phyloP scores from a whole-genome alignment of 208 protist species.

The Leishmania amazonensis region DNA sequence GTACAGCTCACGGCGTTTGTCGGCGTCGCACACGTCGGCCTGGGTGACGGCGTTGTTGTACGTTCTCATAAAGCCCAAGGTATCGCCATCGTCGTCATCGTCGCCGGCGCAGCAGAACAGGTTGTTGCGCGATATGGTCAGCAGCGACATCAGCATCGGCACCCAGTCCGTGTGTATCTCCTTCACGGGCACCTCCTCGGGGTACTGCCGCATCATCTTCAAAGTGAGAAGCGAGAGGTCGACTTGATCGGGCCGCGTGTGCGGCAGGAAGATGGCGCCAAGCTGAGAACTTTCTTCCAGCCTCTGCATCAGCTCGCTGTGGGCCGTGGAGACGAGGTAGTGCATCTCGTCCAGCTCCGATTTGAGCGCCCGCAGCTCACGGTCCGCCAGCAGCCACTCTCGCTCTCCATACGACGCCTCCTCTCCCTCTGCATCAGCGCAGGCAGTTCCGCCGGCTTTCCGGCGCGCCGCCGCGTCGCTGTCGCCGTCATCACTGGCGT shows the following conservation, averaged over 20 bases:
- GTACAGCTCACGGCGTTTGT: conserved; percentile 29
- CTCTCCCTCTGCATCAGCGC: background rate
- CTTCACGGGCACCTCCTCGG: conserved; percentile 65
- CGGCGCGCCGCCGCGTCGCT: conserved; percentile 4
- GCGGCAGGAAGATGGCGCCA: conserved; percentile 52
- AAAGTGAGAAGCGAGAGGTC: conserved; percentile 43
- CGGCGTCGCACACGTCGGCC: conserved; percentile 35
- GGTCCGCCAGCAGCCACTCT: conserved; percentile 53
- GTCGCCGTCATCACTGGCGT: background rate
- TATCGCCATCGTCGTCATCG: background rate
- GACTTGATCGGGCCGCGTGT: conserved; percentile 62
- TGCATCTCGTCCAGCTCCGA: conserved; percentile 64
- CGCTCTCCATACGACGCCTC: conserved; percentile 3
- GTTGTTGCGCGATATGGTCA: conserved; percentile 43
- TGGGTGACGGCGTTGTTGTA: conserved; percentile 28
- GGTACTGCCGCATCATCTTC: conserved; percentile 70
- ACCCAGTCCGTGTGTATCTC: conserved; percentile 69
- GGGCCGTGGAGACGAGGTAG: conserved; percentile 45
- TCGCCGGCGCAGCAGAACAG: conserved; percentile 34
- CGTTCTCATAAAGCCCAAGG: conserved; percentile 10
- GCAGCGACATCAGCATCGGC: conserved; percentile 42
- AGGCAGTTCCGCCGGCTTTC: background rate
- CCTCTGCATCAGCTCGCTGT: conserved; percentile 42
- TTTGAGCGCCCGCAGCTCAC: conserved; percentile 44
- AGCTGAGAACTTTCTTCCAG: conserved; percentile 48